Conservation (phyloP, 192 early-diverging fungal genomes). For the Umbelopsis vinacea region DNA sequence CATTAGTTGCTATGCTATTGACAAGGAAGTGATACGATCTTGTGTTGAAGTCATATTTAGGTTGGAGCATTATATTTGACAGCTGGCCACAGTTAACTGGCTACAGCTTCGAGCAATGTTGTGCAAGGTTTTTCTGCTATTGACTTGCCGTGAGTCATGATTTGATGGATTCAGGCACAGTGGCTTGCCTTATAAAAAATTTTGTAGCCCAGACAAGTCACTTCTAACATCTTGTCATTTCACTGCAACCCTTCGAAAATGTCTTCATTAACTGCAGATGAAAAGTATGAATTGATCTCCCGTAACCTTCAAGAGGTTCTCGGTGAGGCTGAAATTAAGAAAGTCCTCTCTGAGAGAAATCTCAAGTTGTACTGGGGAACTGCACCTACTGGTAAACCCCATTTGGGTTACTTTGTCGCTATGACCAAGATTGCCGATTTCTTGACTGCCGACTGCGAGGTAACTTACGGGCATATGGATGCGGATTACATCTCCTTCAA, state of each 20-base stretch:
- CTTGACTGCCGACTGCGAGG: constrained; percentile 87
- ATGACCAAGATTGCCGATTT: constrained; percentile 99
- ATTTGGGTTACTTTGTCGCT: constrained; percentile 97
- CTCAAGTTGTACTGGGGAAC: constrained; percentile 98
- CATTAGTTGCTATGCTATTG: too few relatives aligned
- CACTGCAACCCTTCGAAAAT: constrained; percentile 10
- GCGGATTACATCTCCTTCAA: too few relatives aligned
- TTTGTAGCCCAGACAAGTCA: background rate
- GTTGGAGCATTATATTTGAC: too few relatives aligned
- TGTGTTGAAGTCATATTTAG: too few relatives aligned
- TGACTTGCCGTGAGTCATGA: background rate
- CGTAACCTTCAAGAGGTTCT: constrained; percentile 95
- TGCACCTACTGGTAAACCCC: constrained; percentile 93
- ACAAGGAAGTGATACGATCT: too few relatives aligned
- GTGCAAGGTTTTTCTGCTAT: too few relatives aligned
- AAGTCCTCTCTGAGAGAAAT: constrained; percentile 86
- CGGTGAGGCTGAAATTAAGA: constrained; percentile 85
- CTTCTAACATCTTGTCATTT: background rate
- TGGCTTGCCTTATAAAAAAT: background rate
- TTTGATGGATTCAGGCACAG: constrained; percentile 1
- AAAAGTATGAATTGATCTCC: constrained; percentile 85
- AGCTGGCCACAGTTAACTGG: too few relatives aligned
- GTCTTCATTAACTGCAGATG: constrained; percentile 52
- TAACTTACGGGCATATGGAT: constrained; percentile 28
- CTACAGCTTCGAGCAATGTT: too few relatives aligned